Base-by-base conservation (phyloP, 2,329 filamentous ascomycete genomes). In the Arthrocladium fulminans region DNA sequence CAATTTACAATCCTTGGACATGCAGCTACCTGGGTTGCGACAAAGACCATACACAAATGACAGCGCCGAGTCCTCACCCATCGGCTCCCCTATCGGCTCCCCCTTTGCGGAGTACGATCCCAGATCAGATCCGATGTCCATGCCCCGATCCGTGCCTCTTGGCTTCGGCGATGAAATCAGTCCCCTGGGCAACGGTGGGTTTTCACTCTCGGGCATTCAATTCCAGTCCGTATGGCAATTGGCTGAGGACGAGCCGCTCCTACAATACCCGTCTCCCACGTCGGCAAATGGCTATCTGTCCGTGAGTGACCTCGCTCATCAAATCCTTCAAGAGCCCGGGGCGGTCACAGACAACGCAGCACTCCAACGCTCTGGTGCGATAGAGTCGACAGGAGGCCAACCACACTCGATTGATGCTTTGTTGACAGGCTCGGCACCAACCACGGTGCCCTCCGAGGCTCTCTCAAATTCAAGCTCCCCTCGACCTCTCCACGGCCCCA, bases 181-280 rank as follows among this genome's bases (percentile, higher is more conserved):
- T 20, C 45, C 56, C 8, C 49, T 45, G 17, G 49, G 50, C 7
- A 49, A 52, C 25, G 54, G 53, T 32, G 56, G 51, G 19, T 59
- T 59, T 39, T 27, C 50, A 9, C 55, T 57, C 43, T 51, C 48
- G 38, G 54, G 52, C n/a, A 52, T 57, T 22, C 52, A 55, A 39
- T 51, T 56, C 24, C 57, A 53, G 22, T 52, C 54, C 7, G 55
- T 54, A 40, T 58, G 54, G 56, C 57, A 57, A 45, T 48, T 56
- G 43, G 52, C 54, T 13, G 49, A 55, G 17, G 48, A 41, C 23
- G 42, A 45, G 45, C 32, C 35, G 12, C 54, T 58, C 1, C 51
- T 57, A 20, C 55, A 54, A 38, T 55, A 57, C 20, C 51, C 55
- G 39, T 37, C 54, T 20, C 57, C 55, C 8, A 37, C 45, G 12